phyloP scores from a whole-genome alignment of 352 stramenopile genomes.

The Pythium dissimile region DNA sequence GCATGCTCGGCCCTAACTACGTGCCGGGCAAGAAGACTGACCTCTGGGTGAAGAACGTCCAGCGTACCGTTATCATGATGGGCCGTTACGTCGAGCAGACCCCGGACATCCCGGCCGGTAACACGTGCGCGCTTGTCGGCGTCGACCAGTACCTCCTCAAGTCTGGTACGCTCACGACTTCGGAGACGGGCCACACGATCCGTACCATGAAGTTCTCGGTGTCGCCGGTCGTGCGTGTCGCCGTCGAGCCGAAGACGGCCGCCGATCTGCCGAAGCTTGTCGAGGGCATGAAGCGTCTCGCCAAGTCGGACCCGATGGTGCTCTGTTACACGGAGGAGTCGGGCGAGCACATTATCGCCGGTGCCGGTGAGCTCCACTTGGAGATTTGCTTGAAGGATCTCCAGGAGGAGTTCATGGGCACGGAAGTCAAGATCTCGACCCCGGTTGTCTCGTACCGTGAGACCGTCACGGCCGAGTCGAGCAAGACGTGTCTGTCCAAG shows the following conservation, averaged over 20 bases:
- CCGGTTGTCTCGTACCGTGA: constrained; percentile 99
- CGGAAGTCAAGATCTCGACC: constrained; percentile 98
- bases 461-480: constrained; percentile 95
- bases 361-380: constrained; percentile 98
- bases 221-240: constrained; percentile 98
- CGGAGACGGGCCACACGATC: constrained; percentile 97
- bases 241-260: constrained; percentile 98
- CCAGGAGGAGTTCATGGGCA: constrained; percentile 99
- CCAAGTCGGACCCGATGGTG: constrained; percentile 99
- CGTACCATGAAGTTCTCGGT: constrained; percentile 99
- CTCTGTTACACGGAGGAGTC: constrained; percentile 99
- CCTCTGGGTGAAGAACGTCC: constrained; percentile 99
- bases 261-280: constrained; percentile 99
- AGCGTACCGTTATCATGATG: constrained; percentile 99
- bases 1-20: constrained; percentile 99
- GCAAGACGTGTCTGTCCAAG: constrained; percentile 97
- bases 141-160: constrained; percentile 99
- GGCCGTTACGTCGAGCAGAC: constrained; percentile 98
- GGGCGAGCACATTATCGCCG: constrained; percentile 99
- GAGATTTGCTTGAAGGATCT: constrained; percentile 99
- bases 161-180: constrained; percentile 98
- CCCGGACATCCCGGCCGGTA: constrained; percentile 98
- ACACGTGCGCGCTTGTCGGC: constrained; percentile 99
- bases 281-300: constrained; percentile 99
- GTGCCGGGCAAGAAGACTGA: constrained; percentile 99